Percentiles rank a stretch among this genome's conserved stretches.
Evolutionary conservation across 2,329 filamentous ascomycete species (phyloP).

Genomic region (Diaporthe destruens): DNA sequence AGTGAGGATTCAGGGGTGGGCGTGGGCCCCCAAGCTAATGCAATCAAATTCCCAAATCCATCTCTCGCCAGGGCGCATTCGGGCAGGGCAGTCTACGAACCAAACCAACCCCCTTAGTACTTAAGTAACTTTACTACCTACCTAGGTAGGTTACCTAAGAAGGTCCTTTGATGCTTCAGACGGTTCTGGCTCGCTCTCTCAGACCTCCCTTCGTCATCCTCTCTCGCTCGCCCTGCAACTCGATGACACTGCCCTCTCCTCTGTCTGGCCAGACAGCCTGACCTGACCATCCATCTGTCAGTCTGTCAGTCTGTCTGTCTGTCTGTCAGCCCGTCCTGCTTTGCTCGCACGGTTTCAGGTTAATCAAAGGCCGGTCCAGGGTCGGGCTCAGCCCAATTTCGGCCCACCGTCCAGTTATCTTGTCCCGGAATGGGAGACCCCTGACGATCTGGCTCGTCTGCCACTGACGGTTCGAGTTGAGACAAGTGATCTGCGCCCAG

Average conservation of each 20-base stretch:
- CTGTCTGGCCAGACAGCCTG: no score
- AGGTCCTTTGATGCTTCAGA: not conserved
- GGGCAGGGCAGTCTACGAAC: no score
- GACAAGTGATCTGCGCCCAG: constrained; percentile 32
- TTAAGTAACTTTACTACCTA: no score
- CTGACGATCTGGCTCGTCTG: constrained; percentile 25
- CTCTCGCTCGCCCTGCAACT: not conserved
- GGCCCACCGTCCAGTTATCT: constrained; percentile 18
- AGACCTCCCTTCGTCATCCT: no score
- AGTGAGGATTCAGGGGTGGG: constrained; percentile 24
- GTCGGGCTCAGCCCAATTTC: constrained; percentile 33
- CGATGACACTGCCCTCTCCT: not conserved
- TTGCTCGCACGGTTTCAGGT: constrained; percentile 34
- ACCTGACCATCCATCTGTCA: no score
- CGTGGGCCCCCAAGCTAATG: constrained; percentile 1
- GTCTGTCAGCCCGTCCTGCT: not conserved
- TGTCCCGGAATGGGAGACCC: constrained; percentile 32
- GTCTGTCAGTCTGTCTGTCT: no score
- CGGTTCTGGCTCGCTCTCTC: not conserved
- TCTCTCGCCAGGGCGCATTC: not conserved
- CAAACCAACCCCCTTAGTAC: no score
- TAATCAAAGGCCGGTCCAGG: constrained; percentile 34
- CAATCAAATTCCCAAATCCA: constrained; percentile 27
- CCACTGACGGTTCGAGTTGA: constrained; percentile 23
- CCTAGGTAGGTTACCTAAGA: no score